Conservation (phyloP, 768 basidiomycete species). For the Tylopilus vinaceipallidus region DNA sequence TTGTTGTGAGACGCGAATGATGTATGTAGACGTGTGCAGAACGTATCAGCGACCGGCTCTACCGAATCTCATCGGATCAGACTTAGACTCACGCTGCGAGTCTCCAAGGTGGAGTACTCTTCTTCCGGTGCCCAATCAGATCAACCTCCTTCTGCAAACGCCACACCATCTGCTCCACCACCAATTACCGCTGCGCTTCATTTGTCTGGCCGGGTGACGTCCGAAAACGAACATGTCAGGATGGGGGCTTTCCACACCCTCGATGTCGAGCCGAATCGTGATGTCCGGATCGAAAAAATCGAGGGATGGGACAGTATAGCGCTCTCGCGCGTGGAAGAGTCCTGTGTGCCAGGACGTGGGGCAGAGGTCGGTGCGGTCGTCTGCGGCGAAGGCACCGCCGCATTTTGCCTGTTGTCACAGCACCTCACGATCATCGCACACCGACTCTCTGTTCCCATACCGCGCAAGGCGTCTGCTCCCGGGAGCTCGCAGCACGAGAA, state of each 20-base stretch:
- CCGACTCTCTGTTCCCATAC: slow-evolving; percentile 84
- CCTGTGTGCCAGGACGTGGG: slow-evolving; percentile 89
- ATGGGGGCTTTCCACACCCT: slow-evolving; percentile 94
- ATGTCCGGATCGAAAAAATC: slow-evolving; percentile 83
- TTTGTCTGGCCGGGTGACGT: slow-evolving; percentile 80
- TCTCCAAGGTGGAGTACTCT: slow-evolving; percentile 78
- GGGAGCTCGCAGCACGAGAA: slow-evolving; percentile 89
- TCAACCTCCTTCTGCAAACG: slow-evolving; percentile 31
- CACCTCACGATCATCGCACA: slow-evolving; percentile 96
- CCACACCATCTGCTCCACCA: slow-evolving; percentile 33
- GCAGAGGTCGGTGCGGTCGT: slow-evolving; percentile 97
- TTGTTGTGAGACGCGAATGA: slow-evolving; percentile 6
- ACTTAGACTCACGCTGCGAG: slow-evolving; percentile 79
- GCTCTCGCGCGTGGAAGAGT: slow-evolving; percentile 75
- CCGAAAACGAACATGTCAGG: slow-evolving; percentile 87
- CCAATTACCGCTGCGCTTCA: slow-evolving; percentile 63
- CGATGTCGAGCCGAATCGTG: slow-evolving; percentile 87
- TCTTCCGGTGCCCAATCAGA: slow-evolving; percentile 57
- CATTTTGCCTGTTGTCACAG: slow-evolving; percentile 92
- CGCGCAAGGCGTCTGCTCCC: slow-evolving; percentile 84
- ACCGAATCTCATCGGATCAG: slow-evolving; percentile 88
- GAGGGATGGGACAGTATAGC: slow-evolving; percentile 95
- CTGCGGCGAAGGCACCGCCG: slow-evolving; percentile 92
- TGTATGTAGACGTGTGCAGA: slow-evolving; percentile 73
- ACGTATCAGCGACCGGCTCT: slow-evolving; percentile 88